Conservation (phyloP, 805 yeast genomes). For the Tanozyma kutaoensis region DNA sequence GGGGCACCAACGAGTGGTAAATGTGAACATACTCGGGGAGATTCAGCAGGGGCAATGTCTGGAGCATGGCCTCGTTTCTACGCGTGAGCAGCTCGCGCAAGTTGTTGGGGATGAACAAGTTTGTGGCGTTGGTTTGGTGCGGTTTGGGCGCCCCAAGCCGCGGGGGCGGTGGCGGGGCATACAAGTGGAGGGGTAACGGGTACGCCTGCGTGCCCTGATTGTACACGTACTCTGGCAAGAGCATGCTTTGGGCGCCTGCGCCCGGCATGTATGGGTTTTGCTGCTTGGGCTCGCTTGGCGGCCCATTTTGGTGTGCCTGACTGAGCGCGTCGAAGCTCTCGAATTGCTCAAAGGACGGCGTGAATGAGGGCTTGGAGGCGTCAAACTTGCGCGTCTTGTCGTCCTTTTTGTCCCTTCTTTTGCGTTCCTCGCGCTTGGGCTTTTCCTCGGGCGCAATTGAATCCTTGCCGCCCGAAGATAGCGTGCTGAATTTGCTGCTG, state of each 20-base stretch:
- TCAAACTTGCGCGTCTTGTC: slow-evolving; percentile 19
- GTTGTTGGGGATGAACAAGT: slow-evolving; percentile 60
- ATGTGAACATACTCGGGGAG: slow-evolving; percentile 46
- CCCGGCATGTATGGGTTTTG: slow-evolving; percentile 11
- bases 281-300: neutral
- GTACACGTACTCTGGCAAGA: slow-evolving; percentile 6
- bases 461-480: slow-evolving; percentile 35
- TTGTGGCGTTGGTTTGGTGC: slow-evolving; percentile 57
- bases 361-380: slow-evolving; percentile 25
- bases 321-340: too few species aligned
- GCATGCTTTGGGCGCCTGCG: slow-evolving; percentile 1
- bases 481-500: slow-evolving; percentile 25
- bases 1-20: slow-evolving; percentile 77
- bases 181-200: slow-evolving; percentile 70
- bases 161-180: slow-evolving; percentile 84
- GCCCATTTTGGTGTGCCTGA: neutral
- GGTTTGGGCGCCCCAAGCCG: slow-evolving; percentile 49
- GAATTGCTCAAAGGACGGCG: slow-evolving; percentile 11
- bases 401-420: too few species aligned
- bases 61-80: slow-evolving; percentile 72
- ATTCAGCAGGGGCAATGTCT: slow-evolving; percentile 35
- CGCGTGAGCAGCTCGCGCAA: slow-evolving; percentile 58
- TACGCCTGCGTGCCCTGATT: slow-evolving; percentile 11
- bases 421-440: too few species aligned
- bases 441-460: too few species aligned